Percentiles rank a stretch among this genome's conserved stretches.
Conservation (phyloP, 176 grass and related monocot genomes). For the Ensete ventricosum region DNA sequence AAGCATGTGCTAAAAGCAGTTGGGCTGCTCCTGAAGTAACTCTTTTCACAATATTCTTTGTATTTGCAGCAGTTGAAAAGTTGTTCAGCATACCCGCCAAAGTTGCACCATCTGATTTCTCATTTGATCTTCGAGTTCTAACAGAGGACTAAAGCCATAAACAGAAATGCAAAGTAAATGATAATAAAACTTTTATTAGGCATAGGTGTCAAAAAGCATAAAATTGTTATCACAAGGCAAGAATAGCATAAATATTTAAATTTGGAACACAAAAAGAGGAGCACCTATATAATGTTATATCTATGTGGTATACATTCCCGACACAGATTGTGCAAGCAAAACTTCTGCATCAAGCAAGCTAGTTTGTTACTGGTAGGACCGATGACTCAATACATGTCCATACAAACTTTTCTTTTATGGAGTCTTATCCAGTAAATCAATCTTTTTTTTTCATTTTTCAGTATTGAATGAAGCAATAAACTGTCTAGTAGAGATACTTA, state of each 20-base stretch:
- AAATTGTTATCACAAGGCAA: neutral
- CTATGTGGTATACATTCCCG: too few species aligned
- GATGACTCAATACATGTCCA: too few species aligned
- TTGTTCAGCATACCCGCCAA: constrained; percentile 43
- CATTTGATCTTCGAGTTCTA: constrained; percentile 62
- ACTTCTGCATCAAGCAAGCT: too few species aligned
- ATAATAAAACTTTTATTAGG: too few species aligned
- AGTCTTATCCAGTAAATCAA: too few species aligned
- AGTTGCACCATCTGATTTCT: constrained; percentile 44
- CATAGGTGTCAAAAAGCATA: neutral
- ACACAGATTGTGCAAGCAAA: too few species aligned
- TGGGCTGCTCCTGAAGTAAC: constrained; percentile 47
- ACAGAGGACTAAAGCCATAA: constrained; percentile 39
- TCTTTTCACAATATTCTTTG: constrained; percentile 64
- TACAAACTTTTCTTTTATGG: too few species aligned
- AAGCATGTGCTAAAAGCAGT: constrained; percentile 74
- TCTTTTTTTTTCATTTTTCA: too few species aligned
- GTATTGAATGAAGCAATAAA: neutral
- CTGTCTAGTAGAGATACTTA: neutral
- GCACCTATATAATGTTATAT: too few species aligned
- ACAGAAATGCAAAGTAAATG: neutral
- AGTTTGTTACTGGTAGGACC: too few species aligned
- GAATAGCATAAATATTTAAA: neutral
- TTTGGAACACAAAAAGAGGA: neutral
- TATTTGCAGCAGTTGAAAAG: constrained; percentile 38